phyloP scores from a whole-genome alignment of 2,329 filamentous ascomycete genomes.

The Penicillium sp. region DNA sequence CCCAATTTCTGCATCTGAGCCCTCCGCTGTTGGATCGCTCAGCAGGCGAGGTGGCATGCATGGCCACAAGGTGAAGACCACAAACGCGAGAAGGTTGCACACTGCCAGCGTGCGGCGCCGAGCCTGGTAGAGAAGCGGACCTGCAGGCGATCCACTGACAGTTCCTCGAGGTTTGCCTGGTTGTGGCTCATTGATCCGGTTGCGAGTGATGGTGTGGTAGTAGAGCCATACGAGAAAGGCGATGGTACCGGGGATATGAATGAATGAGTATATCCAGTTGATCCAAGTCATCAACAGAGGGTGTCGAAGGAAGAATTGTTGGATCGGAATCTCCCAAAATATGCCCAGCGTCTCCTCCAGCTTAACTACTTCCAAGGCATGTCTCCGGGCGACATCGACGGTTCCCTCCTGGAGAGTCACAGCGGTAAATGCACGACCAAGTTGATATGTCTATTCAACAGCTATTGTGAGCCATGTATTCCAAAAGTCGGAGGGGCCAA shows the following conservation, averaged over 20 bases:
- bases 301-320: constrained; percentile 60
- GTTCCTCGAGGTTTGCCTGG: constrained; percentile 41
- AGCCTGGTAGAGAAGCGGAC: constrained; percentile 59
- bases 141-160: constrained; percentile 48
- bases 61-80: constrained; percentile 63
- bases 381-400: constrained; percentile 68
- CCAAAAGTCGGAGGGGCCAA: too few relatives aligned
- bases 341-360: constrained; percentile 68
- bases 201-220: constrained; percentile 70
- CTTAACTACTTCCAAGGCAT: constrained; percentile 70
- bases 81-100: constrained; percentile 63
- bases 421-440: constrained; percentile 73
- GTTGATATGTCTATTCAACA: constrained; percentile 68
- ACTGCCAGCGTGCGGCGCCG: constrained; percentile 61
- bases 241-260: constrained; percentile 77
- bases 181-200: constrained; percentile 50
- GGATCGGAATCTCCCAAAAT: constrained; percentile 68
- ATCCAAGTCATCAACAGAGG: constrained; percentile 67
- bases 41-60: constrained; percentile 65
- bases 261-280: constrained; percentile 75
- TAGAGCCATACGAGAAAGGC: constrained; percentile 70
- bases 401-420: constrained; percentile 70
- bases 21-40: constrained; percentile 58
- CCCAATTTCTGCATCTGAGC: constrained; percentile 60
- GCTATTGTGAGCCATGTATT: constrained; percentile 9